These are phyloP conservation scores for Thalassiosira profunda DNA, from an alignment of 108 stramenopile species.

Conservation along the genomic window DNA sequence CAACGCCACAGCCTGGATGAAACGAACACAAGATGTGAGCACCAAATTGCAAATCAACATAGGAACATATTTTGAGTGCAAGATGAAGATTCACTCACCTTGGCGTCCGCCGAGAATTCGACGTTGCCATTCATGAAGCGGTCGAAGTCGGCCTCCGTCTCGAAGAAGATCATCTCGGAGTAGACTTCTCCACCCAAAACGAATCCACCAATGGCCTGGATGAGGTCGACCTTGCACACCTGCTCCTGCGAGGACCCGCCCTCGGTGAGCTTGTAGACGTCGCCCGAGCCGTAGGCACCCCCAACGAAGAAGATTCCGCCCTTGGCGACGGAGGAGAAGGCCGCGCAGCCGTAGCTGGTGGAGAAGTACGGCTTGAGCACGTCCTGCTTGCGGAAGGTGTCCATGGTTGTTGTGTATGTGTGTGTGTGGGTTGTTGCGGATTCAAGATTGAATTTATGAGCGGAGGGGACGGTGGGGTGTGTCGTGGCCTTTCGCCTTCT, in stretches of 20 bases:
- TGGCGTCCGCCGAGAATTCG: constrained; percentile 56
- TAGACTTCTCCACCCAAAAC: constrained; percentile 56
- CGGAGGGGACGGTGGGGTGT: no score
- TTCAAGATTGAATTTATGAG: no score
- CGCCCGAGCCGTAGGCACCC: constrained; percentile 44
- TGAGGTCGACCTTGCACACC: constrained; percentile 33
- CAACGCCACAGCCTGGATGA: constrained; percentile 51
- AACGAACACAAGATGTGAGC: no score
- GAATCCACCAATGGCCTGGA: constrained; percentile 34
- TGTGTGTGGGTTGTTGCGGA: no score
- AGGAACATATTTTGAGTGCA: no score
- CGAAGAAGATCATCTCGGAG: constrained; percentile 52
- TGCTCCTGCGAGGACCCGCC: neutral
- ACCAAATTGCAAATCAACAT: no score
- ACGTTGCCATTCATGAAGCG: constrained; percentile 36
- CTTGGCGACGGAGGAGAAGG: constrained; percentile 45
- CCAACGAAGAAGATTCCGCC: constrained; percentile 49
- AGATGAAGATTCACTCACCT: no score
- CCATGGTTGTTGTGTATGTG: constrained; percentile 32
- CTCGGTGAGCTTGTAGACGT: constrained; percentile 29
- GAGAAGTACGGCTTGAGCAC: constrained; percentile 47
- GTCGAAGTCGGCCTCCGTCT: constrained; percentile 42
- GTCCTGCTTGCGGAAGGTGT: constrained; percentile 50
- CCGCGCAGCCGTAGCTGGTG: constrained; percentile 46
- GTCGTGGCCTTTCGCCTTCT: no score